These are phyloP conservation scores for Penicillium salamii DNA, from an alignment of 495 filamentous ascomycete species.

Conservation along the genomic window DNA sequence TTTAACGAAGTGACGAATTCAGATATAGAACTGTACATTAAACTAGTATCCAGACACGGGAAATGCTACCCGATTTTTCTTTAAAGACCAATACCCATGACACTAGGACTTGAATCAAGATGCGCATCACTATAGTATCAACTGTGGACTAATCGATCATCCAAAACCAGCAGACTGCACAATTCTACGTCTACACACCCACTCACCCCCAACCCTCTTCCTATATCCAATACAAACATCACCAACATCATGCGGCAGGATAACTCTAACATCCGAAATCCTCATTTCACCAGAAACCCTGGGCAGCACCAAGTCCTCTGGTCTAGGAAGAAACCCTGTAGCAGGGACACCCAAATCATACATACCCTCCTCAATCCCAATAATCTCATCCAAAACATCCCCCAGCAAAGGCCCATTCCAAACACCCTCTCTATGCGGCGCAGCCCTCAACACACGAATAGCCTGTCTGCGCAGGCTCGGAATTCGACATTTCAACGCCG, in stretches of 20 bases:
- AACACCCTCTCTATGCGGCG: constrained; percentile 50
- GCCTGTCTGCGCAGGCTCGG: constrained; percentile 42
- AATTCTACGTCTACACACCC: no score
- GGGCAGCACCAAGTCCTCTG: constrained; percentile 3
- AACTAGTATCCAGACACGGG: no score
- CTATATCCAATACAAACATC: constrained; percentile 14
- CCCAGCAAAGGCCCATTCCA: constrained; percentile 36
- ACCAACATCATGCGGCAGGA: constrained; percentile 10
- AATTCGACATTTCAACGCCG: constrained; percentile 57
- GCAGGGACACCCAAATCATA: constrained; percentile 8
- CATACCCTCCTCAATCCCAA: constrained; percentile 16
- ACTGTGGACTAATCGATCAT: not conserved
- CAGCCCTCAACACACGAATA: constrained; percentile 32
- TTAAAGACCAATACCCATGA: no score
- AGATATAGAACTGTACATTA: constrained; percentile 6
- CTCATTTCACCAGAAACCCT: not conserved
- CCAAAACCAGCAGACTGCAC: constrained; percentile 2
- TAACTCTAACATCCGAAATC: constrained; percentile 13
- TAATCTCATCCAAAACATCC: constrained; percentile 13
- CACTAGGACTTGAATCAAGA: no score
- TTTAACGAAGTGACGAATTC: constrained; percentile 3
- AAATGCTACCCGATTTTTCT: no score
- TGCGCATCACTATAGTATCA: no score
- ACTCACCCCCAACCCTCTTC: constrained; percentile 1
- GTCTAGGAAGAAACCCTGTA: not conserved